Base-by-base conservation (phyloP, 2,329 filamentous ascomycete species). In the Pseudogymnoascus destructans region DNA sequence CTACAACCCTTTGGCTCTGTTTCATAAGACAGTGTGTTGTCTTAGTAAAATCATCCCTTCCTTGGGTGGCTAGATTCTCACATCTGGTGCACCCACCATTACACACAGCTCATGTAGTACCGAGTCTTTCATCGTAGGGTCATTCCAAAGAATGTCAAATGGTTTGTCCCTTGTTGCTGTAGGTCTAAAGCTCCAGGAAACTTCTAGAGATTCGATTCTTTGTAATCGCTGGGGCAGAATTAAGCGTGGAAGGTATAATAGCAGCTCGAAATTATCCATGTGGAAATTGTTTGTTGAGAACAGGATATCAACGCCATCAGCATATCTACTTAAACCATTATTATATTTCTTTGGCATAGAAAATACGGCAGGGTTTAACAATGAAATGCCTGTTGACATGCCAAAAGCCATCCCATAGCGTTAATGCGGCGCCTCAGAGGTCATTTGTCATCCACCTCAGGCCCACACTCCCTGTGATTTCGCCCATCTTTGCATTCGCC, bases 401-500 rank as follows among this genome's bases (percentile, higher is more conserved):
- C 27, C 19, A 55, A 55, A 32, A 55, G 27, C 52, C 52, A 55
- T 13, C 52, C 52, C 52, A 55, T 55, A 13, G 19, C 13, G 10
- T 6, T 9, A 23, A 55, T 10, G 52, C 8, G n/a, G 52, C 27
- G 19, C 1, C 7, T 10, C 10, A 13, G 11, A 15, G 21, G 46
- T 30, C 7, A n/a, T 19, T 17, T 19, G 2, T 19, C 21, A 3
- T 23, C 21, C n/a, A n/a, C 8, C 40, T 13, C 6, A 23, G 9
- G 15, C 36, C 11, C 11, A 21, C 19, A 42, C 10, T 42, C 4
- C 8, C 11, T 23, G 6, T 42, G 19, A 46, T 46, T 46, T 3
- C 15, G 11, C 21, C 5, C 8, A 3, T 25, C 5, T 21, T 21
- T 10, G 40, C 40, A 46, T 6, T 13, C 21, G 1, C 13, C 40